These are phyloP conservation scores for Hypoxylon subgilvum DNA, from an alignment of 495 filamentous ascomycete species.

Conservation along the genomic window DNA sequence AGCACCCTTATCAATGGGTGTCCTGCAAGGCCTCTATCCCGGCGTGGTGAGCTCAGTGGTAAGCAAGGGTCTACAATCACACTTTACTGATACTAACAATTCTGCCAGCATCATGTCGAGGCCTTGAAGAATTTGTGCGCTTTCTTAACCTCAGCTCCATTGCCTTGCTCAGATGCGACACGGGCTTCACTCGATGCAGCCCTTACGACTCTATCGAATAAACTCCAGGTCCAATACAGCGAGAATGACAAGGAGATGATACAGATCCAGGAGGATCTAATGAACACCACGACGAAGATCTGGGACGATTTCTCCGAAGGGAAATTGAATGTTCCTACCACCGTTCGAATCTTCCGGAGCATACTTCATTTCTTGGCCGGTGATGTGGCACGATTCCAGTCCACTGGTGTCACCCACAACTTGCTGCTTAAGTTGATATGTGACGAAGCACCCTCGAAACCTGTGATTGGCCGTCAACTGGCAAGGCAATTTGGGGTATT, in stretches of 20 bases:
- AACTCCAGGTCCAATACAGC: conserved; percentile 24
- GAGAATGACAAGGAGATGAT: conserved; percentile 1
- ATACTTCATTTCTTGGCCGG: conserved; percentile 40
- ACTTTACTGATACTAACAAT: neutral
- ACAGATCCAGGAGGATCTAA: conserved; percentile 8
- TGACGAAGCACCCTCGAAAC: conserved; percentile 14
- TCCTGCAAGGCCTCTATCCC: conserved; percentile 53
- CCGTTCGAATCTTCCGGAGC: conserved; percentile 28
- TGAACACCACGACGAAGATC: conserved; percentile 2
- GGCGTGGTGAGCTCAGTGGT: conserved; percentile 45
- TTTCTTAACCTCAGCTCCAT: neutral
- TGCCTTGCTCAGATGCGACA: conserved; percentile 13
- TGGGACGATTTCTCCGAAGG: neutral
- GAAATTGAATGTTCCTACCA: neutral
- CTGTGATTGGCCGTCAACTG: conserved; percentile 35
- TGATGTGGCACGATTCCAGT: conserved; percentile 32
- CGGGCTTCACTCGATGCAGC: conserved; percentile 32
- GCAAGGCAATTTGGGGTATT: conserved; percentile 44
- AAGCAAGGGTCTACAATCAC: conserved; percentile 14
- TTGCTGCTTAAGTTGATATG: conserved; percentile 25
- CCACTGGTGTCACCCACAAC: conserved; percentile 13
- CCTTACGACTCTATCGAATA: conserved; percentile 36
- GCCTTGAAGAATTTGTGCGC: conserved; percentile 20
- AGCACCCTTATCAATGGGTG: conserved; percentile 47
- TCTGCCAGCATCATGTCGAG: conserved; percentile 20